phyloP scores from a whole-genome alignment of 129 eudicot species.

The Flaveria ramosissima region DNA sequence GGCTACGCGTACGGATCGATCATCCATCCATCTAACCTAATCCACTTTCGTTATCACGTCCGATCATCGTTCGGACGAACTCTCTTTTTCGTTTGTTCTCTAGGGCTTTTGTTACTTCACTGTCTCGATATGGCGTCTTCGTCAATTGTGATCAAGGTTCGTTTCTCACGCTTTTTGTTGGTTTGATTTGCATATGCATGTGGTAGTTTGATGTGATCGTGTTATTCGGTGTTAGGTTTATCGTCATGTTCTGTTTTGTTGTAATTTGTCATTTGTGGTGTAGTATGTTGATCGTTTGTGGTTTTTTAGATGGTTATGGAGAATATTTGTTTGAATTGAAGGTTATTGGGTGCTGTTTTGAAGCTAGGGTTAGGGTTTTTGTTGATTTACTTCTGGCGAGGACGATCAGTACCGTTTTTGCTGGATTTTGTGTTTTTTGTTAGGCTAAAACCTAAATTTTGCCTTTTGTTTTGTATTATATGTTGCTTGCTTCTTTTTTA shows the following conservation, averaged over 20 bases:
- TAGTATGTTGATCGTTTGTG: slow-evolving; percentile 5
- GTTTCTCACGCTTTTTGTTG: slow-evolving; percentile 9
- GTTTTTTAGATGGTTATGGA: slow-evolving; percentile 3
- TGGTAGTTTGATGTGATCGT: neutral
- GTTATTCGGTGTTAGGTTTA: neutral
- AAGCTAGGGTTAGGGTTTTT: slow-evolving; percentile 40
- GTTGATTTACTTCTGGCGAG: neutral
- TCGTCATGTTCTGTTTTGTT: neutral
- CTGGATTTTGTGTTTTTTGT: neutral
- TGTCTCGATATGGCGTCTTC: slow-evolving; percentile 38
- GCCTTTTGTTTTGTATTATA: neutral
- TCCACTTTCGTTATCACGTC: neutral
- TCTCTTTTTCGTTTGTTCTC: neutral
- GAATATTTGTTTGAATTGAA: neutral
- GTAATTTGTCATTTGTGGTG: neutral
- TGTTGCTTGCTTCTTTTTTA: neutral
- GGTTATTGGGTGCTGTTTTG: neutral
- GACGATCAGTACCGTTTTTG: slow-evolving; percentile 11
- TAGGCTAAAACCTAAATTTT: neutral
- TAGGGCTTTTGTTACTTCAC: slow-evolving; percentile 23
- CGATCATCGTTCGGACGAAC: neutral
- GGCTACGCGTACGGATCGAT: slow-evolving; percentile 36
- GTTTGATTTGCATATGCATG: neutral
- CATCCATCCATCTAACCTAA: neutral
- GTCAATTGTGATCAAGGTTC: slow-evolving; percentile 41